Evolutionary conservation across 2,329 filamentous ascomycete genomes (phyloP).

Genomic region (Talaromyces sp.): DNA sequence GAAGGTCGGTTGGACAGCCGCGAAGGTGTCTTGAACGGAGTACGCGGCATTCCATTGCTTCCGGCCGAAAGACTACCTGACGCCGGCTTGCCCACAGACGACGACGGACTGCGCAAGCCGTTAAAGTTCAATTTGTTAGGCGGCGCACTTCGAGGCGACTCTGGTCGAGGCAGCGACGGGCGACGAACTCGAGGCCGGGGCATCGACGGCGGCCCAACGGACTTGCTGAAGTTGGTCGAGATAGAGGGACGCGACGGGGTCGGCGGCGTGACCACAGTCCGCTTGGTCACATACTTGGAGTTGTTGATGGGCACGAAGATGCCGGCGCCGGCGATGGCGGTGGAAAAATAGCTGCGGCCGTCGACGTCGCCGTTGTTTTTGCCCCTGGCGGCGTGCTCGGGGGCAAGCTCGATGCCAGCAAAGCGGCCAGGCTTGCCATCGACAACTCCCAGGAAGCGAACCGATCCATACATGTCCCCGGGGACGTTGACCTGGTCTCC

Average conservation of each 20-base stretch:
- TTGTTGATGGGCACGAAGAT: slow-evolving; percentile 90
- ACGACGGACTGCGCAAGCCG: slow-evolving; percentile 56
- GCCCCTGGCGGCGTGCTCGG: slow-evolving; percentile 74
- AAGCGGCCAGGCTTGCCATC: slow-evolving; percentile 87
- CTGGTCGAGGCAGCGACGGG: slow-evolving; percentile 77
- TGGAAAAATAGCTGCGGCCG: slow-evolving; percentile 76
- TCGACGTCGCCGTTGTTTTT: slow-evolving; percentile 98
- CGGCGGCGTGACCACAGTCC: slow-evolving; percentile 63
- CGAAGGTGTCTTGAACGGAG: slow-evolving; percentile 34
- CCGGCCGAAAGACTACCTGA: slow-evolving; percentile 8
- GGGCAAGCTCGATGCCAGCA: slow-evolving; percentile 82
- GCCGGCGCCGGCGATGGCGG: slow-evolving; percentile 71
- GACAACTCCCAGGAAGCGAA: slow-evolving; percentile 84
- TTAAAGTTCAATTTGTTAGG: slow-evolving; percentile 52
- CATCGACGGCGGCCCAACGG: slow-evolving; percentile 67
- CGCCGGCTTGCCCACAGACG: slow-evolving; percentile 8
- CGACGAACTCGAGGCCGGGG: slow-evolving; percentile 63
- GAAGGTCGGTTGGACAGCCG: slow-evolving; percentile 35
- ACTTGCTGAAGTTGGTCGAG: slow-evolving; percentile 80
- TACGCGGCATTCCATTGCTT: slow-evolving; percentile 44
- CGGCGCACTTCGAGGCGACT: slow-evolving; percentile 68
- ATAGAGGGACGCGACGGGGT: slow-evolving; percentile 63
- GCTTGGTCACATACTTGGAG: slow-evolving; percentile 59
- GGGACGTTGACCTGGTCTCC: slow-evolving; percentile 89
- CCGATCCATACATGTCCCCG: slow-evolving; percentile 82